Conservation (phyloP, 1,284 basidiomycete species). For the Mycosarcoma mackinlayi region DNA sequence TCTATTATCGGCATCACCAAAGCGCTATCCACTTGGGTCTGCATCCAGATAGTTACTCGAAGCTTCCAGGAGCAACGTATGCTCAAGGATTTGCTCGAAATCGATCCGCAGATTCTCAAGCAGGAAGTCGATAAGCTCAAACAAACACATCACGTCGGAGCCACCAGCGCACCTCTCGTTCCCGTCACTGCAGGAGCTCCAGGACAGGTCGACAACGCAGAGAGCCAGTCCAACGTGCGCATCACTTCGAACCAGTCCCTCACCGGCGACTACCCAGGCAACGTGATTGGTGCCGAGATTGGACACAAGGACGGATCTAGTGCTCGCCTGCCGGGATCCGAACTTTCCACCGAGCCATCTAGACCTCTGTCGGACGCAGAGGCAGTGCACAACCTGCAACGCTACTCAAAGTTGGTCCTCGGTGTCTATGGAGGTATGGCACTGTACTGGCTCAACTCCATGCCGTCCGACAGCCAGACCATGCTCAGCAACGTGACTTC, state of each 20-base stretch:
- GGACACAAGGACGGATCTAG: slow-evolving; percentile 31
- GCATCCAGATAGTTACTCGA: slow-evolving; percentile 59
- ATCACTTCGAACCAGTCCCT: slow-evolving; percentile 53
- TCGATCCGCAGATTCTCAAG: slow-evolving; percentile 42
- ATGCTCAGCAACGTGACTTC: not conserved
- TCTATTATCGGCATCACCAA: slow-evolving; percentile 53
- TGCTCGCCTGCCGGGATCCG: slow-evolving; percentile 22
- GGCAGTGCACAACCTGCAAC: slow-evolving; percentile 51
- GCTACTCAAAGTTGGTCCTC: slow-evolving; percentile 59
- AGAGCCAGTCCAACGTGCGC: slow-evolving; percentile 31
- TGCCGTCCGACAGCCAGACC: slow-evolving; percentile 24
- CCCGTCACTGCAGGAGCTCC: slow-evolving; percentile 4
- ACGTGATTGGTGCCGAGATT: slow-evolving; percentile 61
- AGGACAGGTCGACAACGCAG: not conserved
- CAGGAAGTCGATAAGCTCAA: slow-evolving; percentile 29
- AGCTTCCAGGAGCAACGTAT: slow-evolving; percentile 48
- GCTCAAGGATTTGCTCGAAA: slow-evolving; percentile 43
- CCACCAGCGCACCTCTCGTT: slow-evolving; percentile 10
- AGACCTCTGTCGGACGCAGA: slow-evolving; percentile 44
- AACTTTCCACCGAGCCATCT: slow-evolving; percentile 21
- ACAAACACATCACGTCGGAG: slow-evolving; percentile 31
- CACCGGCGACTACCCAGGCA: slow-evolving; percentile 41
- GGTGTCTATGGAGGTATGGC: slow-evolving; percentile 62
- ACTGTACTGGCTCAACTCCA: slow-evolving; percentile 54
- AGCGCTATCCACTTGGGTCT: slow-evolving; percentile 59